Percentiles rank a stretch among this genome's conserved stretches.
These are phyloP conservation scores for Grifola frondosa DNA, from an alignment of 1,284 basidiomycete genomes.

Conservation along the genomic window DNA sequence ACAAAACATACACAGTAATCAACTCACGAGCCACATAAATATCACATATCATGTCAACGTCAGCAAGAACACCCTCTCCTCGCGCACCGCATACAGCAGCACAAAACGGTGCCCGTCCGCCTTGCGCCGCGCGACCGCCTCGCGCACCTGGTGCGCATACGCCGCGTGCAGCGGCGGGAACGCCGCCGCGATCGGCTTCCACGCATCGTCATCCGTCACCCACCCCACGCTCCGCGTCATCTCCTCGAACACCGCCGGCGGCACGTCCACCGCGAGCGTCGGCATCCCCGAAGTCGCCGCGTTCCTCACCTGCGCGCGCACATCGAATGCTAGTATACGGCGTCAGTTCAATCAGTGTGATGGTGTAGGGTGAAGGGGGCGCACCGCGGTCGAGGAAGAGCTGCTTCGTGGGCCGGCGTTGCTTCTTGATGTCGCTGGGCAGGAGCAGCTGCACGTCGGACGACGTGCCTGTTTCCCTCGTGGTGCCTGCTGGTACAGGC, in stretches of 20 bases:
- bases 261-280: constrained; percentile 70
- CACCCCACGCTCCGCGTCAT: constrained; percentile 58
- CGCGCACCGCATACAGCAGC: constrained; percentile 65
- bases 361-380: neutral
- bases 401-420: constrained; percentile 68
- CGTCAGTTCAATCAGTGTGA: constrained; percentile 1
- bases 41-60: constrained; percentile 30
- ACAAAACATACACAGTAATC: constrained; percentile 4
- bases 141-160: constrained; percentile 66
- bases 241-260: constrained; percentile 56
- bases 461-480: constrained; percentile 44
- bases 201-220: constrained; percentile 72
- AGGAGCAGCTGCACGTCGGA: constrained; percentile 64
- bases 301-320: constrained; percentile 51
- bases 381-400: constrained; percentile 67
- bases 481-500: too few species aligned
- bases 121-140: constrained; percentile 59
- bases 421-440: constrained; percentile 71
- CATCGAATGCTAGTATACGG: constrained; percentile 52
- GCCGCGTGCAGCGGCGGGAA: constrained; percentile 57
- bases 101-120: constrained; percentile 62
- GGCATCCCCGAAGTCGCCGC: constrained; percentile 56
- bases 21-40: constrained; percentile 12
- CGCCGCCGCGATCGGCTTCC: constrained; percentile 55
- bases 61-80: constrained; percentile 69